phyloP scores from a whole-genome alignment of 805 yeast genomes.

The Wickerhamiella sergipiensis region DNA sequence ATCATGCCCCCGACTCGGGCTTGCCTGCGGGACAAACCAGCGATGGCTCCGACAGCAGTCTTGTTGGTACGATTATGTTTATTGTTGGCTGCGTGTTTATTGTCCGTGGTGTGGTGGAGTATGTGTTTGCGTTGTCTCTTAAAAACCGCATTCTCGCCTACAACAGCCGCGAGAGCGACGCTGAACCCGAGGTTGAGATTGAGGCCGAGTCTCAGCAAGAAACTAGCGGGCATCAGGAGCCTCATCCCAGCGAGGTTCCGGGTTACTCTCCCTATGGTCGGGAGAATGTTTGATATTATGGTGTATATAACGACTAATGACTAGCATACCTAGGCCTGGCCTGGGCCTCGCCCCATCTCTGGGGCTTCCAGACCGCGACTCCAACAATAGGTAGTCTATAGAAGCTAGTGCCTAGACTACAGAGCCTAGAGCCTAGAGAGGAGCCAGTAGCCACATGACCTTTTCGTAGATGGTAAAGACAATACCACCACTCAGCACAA shows the following conservation, averaged over 20 bases:
- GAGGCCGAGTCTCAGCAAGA: background rate
- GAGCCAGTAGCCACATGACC: constrained; percentile 39
- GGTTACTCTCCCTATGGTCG: background rate
- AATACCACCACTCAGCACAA: constrained; percentile 89
- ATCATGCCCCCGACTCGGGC: constrained; percentile 5
- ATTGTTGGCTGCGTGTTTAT: constrained; percentile 55
- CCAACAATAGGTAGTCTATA: no score
- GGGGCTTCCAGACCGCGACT: no score
- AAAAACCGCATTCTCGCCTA: constrained; percentile 41
- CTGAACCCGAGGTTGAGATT: background rate
- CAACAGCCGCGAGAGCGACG: constrained; percentile 4
- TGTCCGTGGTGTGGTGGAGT: constrained; percentile 57
- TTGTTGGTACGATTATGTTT: constrained; percentile 48
- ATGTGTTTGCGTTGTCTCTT: constrained; percentile 59
- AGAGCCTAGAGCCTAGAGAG: no score
- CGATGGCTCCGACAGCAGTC: background rate
- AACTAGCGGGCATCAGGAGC: background rate
- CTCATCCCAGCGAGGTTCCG: background rate
- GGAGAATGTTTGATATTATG: background rate
- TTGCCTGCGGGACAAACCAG: constrained; percentile 20
- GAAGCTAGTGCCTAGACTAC: no score
- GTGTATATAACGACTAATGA: background rate
- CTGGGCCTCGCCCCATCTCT: no score
- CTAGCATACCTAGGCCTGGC: no score
- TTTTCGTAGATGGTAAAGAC: constrained; percentile 94